Base-by-base conservation (phyloP, 768 basidiomycete species). In the Boletus edulis region DNA sequence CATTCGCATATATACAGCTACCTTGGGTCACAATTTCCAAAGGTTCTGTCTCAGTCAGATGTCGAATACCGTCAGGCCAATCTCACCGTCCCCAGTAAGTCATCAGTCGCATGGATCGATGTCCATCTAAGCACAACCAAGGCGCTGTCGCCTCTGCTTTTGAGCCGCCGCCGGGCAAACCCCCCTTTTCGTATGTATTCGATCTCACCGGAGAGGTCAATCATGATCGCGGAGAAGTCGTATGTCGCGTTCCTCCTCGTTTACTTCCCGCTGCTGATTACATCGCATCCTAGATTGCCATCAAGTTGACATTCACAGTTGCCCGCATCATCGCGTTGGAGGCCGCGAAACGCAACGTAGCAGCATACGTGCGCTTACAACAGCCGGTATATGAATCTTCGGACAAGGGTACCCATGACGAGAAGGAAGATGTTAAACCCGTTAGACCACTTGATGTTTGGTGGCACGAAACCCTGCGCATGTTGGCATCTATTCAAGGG, bases 391-490 rank as follows among this genome's bases (percentile, higher is more conserved):
- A 93, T 67, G 84, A 90, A 63, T 85, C 84, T 20, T 75, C 82
- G 9, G 82, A 81, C 56, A 91, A 89, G 69, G 80, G 79, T 39
- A 58, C 75, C 17, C 80, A 84, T 56, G 76, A 82, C 50, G 92
- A 93, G 75, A 86, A 84, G 66, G 86, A 89, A 44, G 84, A 87
- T 53, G 72, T 85, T 46, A 87, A 88, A 64, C 91, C 92, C 12
- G 71, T 75, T 18, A 86, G 84, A 43, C 79, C 83, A 7, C 71
- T 85, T 55, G 91, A 92, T 17, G 82, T 76, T 17, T 94, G 92
- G 92, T 94, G 91, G 89, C 92, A 94, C 61, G 92, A 94, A 74
- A 83, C 88, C 1, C 74, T 89, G 24, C 81, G 91, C 34, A 81
- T 81, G 67, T 68, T 94, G 56, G 89, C 85, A 20, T 82, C 84